These are phyloP conservation scores for Gossypium davidsonii DNA, from an alignment of 441 rosid genomes.

Conservation along the genomic window DNA sequence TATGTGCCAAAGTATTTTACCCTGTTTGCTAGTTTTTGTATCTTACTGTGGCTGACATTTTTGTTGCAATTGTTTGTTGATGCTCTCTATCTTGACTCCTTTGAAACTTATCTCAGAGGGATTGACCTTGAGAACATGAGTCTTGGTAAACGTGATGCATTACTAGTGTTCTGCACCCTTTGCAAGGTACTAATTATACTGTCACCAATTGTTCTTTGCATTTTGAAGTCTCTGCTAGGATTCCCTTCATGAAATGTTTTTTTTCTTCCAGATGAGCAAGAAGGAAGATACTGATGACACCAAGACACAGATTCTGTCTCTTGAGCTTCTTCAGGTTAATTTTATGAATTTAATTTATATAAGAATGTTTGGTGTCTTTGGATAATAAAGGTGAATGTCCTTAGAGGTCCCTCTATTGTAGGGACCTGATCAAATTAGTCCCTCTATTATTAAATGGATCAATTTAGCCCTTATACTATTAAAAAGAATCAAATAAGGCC, in stretches of 20 bases:
- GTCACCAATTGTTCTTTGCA: slow-evolving; percentile 11
- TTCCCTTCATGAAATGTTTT: slow-evolving; percentile 3
- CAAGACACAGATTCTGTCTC: slow-evolving; percentile 88
- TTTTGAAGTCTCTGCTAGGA: slow-evolving; percentile 23
- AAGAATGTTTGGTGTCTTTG: slow-evolving; percentile 16
- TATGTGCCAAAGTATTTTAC: slow-evolving; percentile 28
- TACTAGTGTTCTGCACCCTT: slow-evolving; percentile 91
- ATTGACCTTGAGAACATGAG: slow-evolving; percentile 94
- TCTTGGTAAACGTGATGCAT: slow-evolving; percentile 90
- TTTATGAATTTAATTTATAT: slow-evolving; percentile 11
- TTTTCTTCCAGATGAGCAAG: slow-evolving; percentile 82
- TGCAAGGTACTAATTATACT: slow-evolving; percentile 67
- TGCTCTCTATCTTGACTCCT: slow-evolving; percentile 12
- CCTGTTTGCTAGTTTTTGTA: slow-evolving; percentile 6
- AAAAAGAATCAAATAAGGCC: no score
- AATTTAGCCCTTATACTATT: no score
- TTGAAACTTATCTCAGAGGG: slow-evolving; percentile 46
- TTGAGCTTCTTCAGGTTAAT: slow-evolving; percentile 96
- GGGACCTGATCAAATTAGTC: no score
- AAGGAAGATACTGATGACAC: slow-evolving; percentile 94
- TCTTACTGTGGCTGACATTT: slow-evolving; percentile 13
- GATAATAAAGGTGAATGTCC: background rate
- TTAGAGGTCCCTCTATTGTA: no score
- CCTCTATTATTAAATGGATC: no score
- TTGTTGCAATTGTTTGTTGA: slow-evolving; percentile 14